phyloP scores from a whole-genome alignment of 768 basidiomycete species.

The Panaeolus papilionaceus region DNA sequence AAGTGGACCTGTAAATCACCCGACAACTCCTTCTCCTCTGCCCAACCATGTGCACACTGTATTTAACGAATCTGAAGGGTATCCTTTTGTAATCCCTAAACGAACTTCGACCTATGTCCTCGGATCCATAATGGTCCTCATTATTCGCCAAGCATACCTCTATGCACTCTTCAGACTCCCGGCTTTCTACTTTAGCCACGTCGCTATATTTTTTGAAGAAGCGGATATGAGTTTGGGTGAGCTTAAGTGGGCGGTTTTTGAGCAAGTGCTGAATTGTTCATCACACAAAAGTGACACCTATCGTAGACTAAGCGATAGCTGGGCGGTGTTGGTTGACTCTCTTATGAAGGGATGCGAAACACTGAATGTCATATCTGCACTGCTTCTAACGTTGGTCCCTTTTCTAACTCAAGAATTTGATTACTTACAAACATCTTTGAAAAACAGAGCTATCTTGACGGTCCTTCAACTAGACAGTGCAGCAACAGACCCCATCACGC shows the following conservation, averaged over 20 bases:
- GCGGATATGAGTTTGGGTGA: constrained; percentile 66
- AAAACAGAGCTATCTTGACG: constrained; percentile 39
- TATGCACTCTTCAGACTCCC: constrained; percentile 61
- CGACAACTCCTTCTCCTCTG: too few species aligned
- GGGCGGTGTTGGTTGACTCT: constrained; percentile 37
- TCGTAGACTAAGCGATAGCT: constrained; percentile 30
- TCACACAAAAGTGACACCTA: constrained; percentile 22
- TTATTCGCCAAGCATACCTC: constrained; percentile 40
- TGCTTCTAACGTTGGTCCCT: constrained; percentile 37
- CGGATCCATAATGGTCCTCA: constrained; percentile 33
- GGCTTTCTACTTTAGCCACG: constrained; percentile 69
- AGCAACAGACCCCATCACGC: constrained; percentile 56
- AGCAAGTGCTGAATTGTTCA: constrained; percentile 20
- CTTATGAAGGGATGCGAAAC: constrained; percentile 42
- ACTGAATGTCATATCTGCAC: constrained; percentile 39
- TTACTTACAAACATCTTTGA: too few species aligned
- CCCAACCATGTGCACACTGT: too few species aligned
- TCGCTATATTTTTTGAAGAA: constrained; percentile 67
- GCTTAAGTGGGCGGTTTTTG: constrained; percentile 47
- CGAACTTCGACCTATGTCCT: not conserved
- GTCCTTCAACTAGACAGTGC: constrained; percentile 45
- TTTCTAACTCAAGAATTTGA: too few species aligned
- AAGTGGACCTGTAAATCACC: too few species aligned
- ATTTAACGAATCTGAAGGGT: too few species aligned
- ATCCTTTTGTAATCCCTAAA: too few species aligned